Base-by-base conservation (phyloP, 129 eudicot genomes). In the Kitagawia praeruptora region DNA sequence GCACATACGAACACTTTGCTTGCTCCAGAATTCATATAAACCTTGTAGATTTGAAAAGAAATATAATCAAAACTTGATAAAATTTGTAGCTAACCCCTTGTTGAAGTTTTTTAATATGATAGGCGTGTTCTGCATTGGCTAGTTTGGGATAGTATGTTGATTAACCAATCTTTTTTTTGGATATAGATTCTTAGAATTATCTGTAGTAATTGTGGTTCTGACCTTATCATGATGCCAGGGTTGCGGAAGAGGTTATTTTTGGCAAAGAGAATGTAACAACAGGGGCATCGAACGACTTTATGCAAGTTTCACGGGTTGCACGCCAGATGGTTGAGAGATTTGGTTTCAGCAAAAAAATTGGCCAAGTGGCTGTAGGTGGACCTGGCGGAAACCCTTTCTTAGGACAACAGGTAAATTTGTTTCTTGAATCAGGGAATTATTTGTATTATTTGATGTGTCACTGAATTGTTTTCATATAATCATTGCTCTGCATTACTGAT, bases 321-420 rank as follows among this genome's bases (percentile, higher is more conserved):
- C 85, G 98, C 40, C 98, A 94, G 79, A 91, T 94, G 98, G 98
- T 94, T 4, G 98, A 94, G 89, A 91, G 97, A 85, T 90, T 94
- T 14, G 98, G 98, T n/a, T 91, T 94, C 92, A 94, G 98, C 90
- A 94, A 94, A 67, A 94, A 94, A 82, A 92, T 94, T 38, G 98
- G 98, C 27, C 97, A 94, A 83, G 84, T 94, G 23, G 96, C 98
- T 34, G 81, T 94, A 10, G 98, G 98, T 11, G 98, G 97, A 64
- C 82, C 81, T 25, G 98, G 97, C 53, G 97, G 98, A 75, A 94
- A 94, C 56, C 98, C 98, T 45, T 92, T 94, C 90, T 82, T 94
- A 49, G 98, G 98, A 8, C 97, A 94, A 81, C 90, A 87, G 92
- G 98, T 92, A 86, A 49, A 47, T 9, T 31, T 16, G 34, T 12